A percentile compares a stretch with the other conserved stretches of the same genome.
Evolutionary conservation across 768 basidiomycete genomes (phyloP).

Genomic region (Mycena sanguinolenta): DNA sequence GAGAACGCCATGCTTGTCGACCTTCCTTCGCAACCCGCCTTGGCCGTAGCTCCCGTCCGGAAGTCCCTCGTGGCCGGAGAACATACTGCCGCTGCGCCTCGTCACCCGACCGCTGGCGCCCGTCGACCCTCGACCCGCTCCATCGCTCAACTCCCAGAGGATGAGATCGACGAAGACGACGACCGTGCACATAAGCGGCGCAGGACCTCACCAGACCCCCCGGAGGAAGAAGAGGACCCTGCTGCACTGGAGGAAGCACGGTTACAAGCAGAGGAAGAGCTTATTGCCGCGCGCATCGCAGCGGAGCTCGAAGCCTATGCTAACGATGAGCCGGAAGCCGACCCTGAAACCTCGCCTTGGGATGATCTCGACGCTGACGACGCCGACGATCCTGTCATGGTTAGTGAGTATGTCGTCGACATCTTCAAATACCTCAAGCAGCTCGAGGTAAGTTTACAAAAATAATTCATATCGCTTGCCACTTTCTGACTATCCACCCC

Average conservation of each 20-base stretch:
- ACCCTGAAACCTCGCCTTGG: slow-evolving; percentile 79
- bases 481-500: slow-evolving; percentile 27
- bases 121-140: slow-evolving; percentile 40
- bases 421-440: slow-evolving; percentile 94
- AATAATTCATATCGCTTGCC: background rate
- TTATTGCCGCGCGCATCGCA: slow-evolving; percentile 55
- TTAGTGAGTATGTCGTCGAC: slow-evolving; percentile 94
- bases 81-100: slow-evolving; percentile 39
- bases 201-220: slow-evolving; percentile 76
- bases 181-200: slow-evolving; percentile 82
- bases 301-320: slow-evolving; percentile 66
- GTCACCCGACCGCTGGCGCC: slow-evolving; percentile 38
- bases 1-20: slow-evolving; percentile 73
- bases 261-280: slow-evolving; percentile 61
- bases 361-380: slow-evolving; percentile 96
- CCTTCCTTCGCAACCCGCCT: slow-evolving; percentile 49
- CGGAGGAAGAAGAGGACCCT: slow-evolving; percentile 55
- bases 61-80: slow-evolving; percentile 53
- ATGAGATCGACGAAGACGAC: slow-evolving; percentile 68
- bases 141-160: slow-evolving; percentile 43
- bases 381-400: slow-evolving; percentile 94
- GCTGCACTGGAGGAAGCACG: slow-evolving; percentile 49
- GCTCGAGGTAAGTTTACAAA: slow-evolving; percentile 75
- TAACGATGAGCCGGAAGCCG: slow-evolving; percentile 69
- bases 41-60: slow-evolving; percentile 58